Conservation (phyloP, 768 basidiomycete species). For the Rhodotorula paludigena region DNA sequence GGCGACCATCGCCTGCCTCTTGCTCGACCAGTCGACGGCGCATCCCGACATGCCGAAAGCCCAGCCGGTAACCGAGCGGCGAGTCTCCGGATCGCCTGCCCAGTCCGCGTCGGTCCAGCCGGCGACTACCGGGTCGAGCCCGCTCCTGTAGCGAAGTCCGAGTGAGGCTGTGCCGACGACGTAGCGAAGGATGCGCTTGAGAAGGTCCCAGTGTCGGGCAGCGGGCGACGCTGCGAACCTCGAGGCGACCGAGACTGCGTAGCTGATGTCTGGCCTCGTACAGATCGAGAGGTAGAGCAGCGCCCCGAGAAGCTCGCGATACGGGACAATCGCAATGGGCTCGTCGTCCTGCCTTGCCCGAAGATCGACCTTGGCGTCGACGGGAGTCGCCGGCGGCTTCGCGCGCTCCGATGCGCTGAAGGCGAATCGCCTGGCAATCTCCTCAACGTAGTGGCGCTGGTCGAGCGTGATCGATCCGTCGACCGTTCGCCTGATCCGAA, state of each 20-base stretch:
- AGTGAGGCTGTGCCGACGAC: slow-evolving; percentile 44
- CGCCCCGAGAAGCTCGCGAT: slow-evolving; percentile 15
- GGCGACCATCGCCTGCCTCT: neutral
- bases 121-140: neutral
- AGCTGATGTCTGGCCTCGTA: slow-evolving; percentile 42
- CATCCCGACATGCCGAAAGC: neutral
- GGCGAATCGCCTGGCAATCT: slow-evolving; percentile 44
- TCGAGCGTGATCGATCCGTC: neutral
- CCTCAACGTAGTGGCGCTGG: slow-evolving; percentile 44
- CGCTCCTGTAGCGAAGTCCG: slow-evolving; percentile 33
- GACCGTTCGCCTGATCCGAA: too few relatives aligned
- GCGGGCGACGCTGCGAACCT: neutral
- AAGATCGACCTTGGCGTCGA: slow-evolving; percentile 42
- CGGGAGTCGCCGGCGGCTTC: slow-evolving; percentile 45
- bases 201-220: neutral
- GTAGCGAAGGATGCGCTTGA: slow-evolving; percentile 51
- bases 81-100: neutral
- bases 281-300: slow-evolving; percentile 43
- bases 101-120: neutral
- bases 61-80: neutral
- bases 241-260: slow-evolving; percentile 43
- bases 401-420: slow-evolving; percentile 41
- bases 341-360: neutral
- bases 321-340: neutral
- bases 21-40: neutral